Conservation (phyloP, 257 asterid species). For the Forsythia suspensa region DNA sequence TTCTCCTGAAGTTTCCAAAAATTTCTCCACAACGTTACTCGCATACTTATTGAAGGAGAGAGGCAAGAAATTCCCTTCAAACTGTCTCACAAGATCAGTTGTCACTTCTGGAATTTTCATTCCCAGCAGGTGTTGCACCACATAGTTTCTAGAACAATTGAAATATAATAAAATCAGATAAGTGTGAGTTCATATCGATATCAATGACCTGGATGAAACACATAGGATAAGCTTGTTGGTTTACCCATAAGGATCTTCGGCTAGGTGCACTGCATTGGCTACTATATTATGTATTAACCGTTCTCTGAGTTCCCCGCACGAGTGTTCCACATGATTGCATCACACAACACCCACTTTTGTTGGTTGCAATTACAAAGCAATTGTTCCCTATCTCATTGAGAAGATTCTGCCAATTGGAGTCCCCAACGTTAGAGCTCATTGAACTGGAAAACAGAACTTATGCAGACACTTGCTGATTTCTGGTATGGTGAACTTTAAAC, state of each 20-base stretch:
- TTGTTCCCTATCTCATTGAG: constrained; percentile 43
- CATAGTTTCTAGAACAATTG: constrained; percentile 61
- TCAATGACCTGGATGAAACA: neutral
- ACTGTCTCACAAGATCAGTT: constrained; percentile 35
- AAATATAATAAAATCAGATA: constrained; percentile 6
- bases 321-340: constrained; percentile 62
- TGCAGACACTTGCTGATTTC: neutral
- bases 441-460: neutral
- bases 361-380: constrained; percentile 59
- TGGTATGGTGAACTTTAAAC: neutral
- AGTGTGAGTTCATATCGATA: neutral
- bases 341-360: constrained; percentile 77
- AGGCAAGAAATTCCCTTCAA: constrained; percentile 44
- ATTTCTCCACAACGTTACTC: constrained; percentile 79
- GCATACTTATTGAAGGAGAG: constrained; percentile 74
- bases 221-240: constrained; percentile 3
- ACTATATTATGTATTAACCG: constrained; percentile 45
- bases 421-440: constrained; percentile 20
- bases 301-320: constrained; percentile 52
- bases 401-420: constrained; percentile 47
- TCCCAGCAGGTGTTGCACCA: constrained; percentile 72
- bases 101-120: constrained; percentile 44
- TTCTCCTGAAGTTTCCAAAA: constrained; percentile 38
- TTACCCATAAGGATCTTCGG: constrained; percentile 83
- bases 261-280: constrained; percentile 45